Percentiles rank a stretch among this genome's conserved stretches.
Conservation (phyloP, 352 stramenopile species). For the Globisporangium sylvaticum region DNA sequence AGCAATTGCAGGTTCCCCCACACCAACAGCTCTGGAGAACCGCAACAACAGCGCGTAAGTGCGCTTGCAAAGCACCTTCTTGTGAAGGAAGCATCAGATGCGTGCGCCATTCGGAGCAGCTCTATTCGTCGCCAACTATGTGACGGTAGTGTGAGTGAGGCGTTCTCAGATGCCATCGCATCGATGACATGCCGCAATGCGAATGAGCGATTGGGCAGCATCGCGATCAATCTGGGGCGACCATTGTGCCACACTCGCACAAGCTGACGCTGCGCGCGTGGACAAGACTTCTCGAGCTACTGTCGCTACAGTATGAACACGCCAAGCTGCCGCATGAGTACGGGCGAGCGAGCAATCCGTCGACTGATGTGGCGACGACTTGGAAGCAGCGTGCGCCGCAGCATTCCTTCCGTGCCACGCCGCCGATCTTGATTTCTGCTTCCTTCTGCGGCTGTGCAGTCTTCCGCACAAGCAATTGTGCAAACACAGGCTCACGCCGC, state of each 20-base stretch:
- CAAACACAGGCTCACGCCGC: not conserved
- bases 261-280: conserved; percentile 3
- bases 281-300: not conserved
- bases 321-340: not conserved
- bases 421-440: not conserved
- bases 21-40: not conserved
- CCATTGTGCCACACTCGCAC: not conserved
- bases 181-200: not conserved
- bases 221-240: not conserved
- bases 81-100: not conserved
- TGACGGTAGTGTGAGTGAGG: not conserved
- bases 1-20: not conserved
- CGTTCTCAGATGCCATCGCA: not conserved
- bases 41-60: not conserved
- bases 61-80: not conserved
- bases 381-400: not conserved
- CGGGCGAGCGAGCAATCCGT: not conserved
- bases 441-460: not conserved
- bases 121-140: not conserved
- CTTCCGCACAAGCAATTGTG: not conserved
- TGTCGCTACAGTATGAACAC: not conserved
- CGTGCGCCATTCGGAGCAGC: not conserved
- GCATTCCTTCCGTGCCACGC: not conserved
- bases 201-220: not conserved
- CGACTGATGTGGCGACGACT: not conserved